phyloP scores from a whole-genome alignment of 768 basidiomycete genomes.

The Trametes cingulata region DNA sequence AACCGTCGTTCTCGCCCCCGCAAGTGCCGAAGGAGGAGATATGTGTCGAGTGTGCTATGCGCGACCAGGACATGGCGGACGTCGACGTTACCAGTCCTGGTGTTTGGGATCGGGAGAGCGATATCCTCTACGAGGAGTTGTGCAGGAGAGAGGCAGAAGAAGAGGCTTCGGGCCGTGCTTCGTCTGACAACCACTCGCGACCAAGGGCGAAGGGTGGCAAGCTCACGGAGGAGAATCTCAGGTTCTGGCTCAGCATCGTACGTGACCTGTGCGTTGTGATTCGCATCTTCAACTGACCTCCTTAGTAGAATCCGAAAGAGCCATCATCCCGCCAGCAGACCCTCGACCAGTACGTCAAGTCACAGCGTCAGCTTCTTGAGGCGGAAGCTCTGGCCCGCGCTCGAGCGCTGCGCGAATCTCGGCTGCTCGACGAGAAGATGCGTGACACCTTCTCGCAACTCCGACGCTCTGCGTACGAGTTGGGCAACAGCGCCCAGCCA shows the following conservation, averaged over 20 bases:
- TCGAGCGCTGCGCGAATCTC: conserved; percentile 76
- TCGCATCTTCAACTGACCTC: neutral
- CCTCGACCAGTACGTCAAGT: conserved; percentile 76
- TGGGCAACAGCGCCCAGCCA: conserved; percentile 46
- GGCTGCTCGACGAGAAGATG: conserved; percentile 72
- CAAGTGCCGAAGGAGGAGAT: conserved; percentile 70
- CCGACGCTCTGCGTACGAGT: conserved; percentile 76
- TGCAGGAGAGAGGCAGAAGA: conserved; percentile 72
- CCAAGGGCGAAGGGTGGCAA: conserved; percentile 66
- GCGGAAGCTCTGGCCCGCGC: conserved; percentile 81
- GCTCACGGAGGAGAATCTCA: conserved; percentile 76
- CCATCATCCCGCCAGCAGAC: conserved; percentile 84
- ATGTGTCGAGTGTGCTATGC: conserved; percentile 97
- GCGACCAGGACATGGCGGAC: conserved; percentile 97
- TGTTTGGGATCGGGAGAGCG: conserved; percentile 91
- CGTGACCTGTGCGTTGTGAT: conserved; percentile 30
- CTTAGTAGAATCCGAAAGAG: conserved; percentile 81
- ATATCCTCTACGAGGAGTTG: conserved; percentile 78
- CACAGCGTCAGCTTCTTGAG: conserved; percentile 78
- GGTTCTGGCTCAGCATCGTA: conserved; percentile 78
- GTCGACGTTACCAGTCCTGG: conserved; percentile 86
- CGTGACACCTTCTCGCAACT: conserved; percentile 80
- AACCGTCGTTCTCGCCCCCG: conserved; percentile 58
- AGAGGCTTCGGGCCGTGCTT: conserved; percentile 48
- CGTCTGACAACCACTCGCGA: conserved; percentile 54